Evolutionary conservation across 495 filamentous ascomycete species (phyloP).

Genomic region (Usnea hakonensis): DNA sequence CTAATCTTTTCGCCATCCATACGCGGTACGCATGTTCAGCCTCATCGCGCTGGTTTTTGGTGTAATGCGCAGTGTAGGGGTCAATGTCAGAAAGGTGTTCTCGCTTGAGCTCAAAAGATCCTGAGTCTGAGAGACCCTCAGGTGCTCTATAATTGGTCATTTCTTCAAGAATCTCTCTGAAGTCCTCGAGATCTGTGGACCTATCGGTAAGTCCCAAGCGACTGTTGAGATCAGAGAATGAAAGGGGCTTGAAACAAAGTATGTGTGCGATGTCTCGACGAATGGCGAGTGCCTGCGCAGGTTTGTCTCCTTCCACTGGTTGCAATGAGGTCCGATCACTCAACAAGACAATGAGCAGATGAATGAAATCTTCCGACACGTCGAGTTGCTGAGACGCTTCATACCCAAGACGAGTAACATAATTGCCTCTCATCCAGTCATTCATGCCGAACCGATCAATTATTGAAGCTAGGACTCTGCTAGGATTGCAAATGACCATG

Average conservation of each 20-base stretch:
- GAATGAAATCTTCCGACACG: slow-evolving; percentile 90
- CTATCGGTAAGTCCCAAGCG: slow-evolving; percentile 71
- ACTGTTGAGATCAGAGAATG: slow-evolving; percentile 78
- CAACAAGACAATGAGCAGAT: slow-evolving; percentile 81
- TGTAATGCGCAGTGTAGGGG: slow-evolving; percentile 90
- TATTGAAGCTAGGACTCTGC: slow-evolving; percentile 77
- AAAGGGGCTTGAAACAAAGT: slow-evolving; percentile 90
- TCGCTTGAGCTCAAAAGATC: slow-evolving; percentile 85
- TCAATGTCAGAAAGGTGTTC: slow-evolving; percentile 80
- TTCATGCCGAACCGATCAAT: slow-evolving; percentile 85
- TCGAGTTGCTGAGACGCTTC: slow-evolving; percentile 84
- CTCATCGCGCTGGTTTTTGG: slow-evolving; percentile 94
- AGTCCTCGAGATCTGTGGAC: slow-evolving; percentile 72
- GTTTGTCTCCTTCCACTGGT: slow-evolving; percentile 56
- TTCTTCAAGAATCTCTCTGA: slow-evolving; percentile 71
- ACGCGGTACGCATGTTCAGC: slow-evolving; percentile 80
- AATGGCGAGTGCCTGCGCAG: slow-evolving; percentile 61
- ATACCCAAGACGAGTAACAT: slow-evolving; percentile 57
- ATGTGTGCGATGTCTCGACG: slow-evolving; percentile 86
- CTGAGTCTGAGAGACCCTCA: slow-evolving; percentile 84
- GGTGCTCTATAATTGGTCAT: slow-evolving; percentile 85
- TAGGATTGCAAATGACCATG: slow-evolving; percentile 76
- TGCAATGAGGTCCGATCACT: slow-evolving; percentile 81
- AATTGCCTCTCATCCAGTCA: slow-evolving; percentile 80
- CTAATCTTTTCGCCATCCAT: slow-evolving; percentile 80